Percentiles rank a stretch among this genome's conserved stretches.
Evolutionary conservation across 1,139 yeast species (phyloP).

Genomic region (Candida tetrigidarum): DNA sequence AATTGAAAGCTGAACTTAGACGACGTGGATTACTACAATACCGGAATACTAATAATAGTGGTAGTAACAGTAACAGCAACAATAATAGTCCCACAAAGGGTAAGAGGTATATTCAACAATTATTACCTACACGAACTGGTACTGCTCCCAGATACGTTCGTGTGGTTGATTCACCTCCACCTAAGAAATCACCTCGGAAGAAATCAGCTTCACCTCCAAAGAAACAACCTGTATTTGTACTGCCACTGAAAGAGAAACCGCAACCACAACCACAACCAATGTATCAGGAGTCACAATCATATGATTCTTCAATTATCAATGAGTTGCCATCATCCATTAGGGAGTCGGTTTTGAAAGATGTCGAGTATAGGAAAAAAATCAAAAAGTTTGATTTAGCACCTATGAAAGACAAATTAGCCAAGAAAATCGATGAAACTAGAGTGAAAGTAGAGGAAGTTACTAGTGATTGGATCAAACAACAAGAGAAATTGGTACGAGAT

Average conservation of each 20-base stretch:
- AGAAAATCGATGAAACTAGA: constrained; percentile 22
- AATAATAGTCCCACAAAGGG: constrained; percentile 21
- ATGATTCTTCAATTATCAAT: constrained; percentile 46
- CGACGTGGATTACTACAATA: constrained; percentile 32
- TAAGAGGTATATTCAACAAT: constrained; percentile 44
- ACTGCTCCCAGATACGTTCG: constrained; percentile 38
- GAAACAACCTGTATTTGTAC: constrained; percentile 12
- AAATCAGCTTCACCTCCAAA: constrained; percentile 13
- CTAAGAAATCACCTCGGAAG: constrained; percentile 15
- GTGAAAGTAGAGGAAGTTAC: constrained; percentile 25
- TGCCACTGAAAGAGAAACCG: constrained; percentile 5
- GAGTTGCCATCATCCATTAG: constrained; percentile 52
- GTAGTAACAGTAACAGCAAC: no score
- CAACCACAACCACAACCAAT: constrained; percentile 12
- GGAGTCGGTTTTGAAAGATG: constrained; percentile 45
- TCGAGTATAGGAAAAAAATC: constrained; percentile 32
- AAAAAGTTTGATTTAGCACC: constrained; percentile 32
- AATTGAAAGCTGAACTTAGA: constrained; percentile 48
- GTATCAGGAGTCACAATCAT: constrained; percentile 23
- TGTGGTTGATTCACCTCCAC: constrained; percentile 38
- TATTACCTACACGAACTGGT: constrained; percentile 38
- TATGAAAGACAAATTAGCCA: constrained; percentile 33
- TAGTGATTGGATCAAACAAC: constrained; percentile 29
- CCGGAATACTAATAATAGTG: no score
- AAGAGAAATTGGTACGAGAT: constrained; percentile 23